Base-by-base conservation (phyloP, 352 stramenopile species). In the Phytophthora sansomeana region DNA sequence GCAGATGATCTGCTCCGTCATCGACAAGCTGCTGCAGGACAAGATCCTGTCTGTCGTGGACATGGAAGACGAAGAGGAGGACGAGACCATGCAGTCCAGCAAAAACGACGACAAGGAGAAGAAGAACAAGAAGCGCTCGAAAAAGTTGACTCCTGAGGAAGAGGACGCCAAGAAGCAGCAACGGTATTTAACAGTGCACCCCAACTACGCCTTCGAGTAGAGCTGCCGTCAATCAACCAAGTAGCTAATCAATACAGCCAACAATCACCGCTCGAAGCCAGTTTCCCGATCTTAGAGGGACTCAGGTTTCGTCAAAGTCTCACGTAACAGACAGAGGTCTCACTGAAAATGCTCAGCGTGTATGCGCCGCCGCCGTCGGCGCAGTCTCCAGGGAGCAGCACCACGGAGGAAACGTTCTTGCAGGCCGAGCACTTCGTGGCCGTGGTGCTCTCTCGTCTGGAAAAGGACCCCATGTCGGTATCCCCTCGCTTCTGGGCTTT, bases 1-100 rank as follows among this genome's bases (percentile, higher is more conserved):
- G 77, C 80, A 87, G 46, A 80, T 95, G 69, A 94, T 95, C 66
- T 89, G 77, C 63, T 89, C 82, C 0, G 84, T 95, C 17, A 87
- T 95, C 48, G 87, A 95, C 57, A 90, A 90, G 36, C 65, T 95
- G n/a, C 38, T 95, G 38, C 69, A 78, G 17, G 87, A 95, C 63
- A 91, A 91, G 61, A 75, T 92, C 36, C 61, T 95, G 55, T 80
- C 82, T 16, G 73, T 95, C 8, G 80, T 94, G 3, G 85, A 93
- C 33, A 52, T 83, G 28, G 80, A 88, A 14, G 85, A 87, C 7
- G 77, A 87, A 0, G 80, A 89, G 0, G 78, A 84, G 0, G 65
- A 78, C 26, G 65, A 60, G 7, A 58, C 5, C 8, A 70, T 74
- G 67, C 32, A 60, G 32, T 44, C 24, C 4, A 53, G 36, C n/a